A percentile compares a stretch with the other conserved stretches of the same genome.
phyloP scores from a whole-genome alignment of 768 basidiomycete genomes.

The Hirschioporus abietinus region DNA sequence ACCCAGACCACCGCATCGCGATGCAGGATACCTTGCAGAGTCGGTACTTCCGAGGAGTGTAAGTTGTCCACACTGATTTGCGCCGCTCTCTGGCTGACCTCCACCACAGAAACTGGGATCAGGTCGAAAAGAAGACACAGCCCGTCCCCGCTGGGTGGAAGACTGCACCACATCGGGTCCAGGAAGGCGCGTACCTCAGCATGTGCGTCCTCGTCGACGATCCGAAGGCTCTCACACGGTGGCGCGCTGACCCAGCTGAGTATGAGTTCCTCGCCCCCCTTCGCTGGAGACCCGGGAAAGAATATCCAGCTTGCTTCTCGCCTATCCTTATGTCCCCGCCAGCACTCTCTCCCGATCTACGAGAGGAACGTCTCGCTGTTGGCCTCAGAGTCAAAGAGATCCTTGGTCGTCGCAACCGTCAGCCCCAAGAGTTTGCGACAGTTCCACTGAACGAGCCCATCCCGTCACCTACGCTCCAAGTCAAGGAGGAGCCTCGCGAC shows the following conservation, averaged over 20 bases:
- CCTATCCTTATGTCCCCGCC: background rate
- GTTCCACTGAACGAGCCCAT: background rate
- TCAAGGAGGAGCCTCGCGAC: background rate
- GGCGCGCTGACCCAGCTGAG: background rate
- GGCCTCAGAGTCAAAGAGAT: background rate
- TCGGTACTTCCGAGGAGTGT: background rate
- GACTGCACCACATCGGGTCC: background rate
- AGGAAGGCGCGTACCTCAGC: background rate
- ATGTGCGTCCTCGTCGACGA: background rate
- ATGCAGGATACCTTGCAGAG: background rate
- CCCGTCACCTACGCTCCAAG: no score
- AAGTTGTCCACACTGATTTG: background rate
- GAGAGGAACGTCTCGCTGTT: background rate
- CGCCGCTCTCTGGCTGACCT: background rate
- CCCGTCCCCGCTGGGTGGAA: background rate
- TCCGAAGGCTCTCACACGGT: background rate
- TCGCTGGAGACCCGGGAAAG: background rate
- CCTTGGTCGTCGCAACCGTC: background rate
- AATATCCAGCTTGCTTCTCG: background rate
- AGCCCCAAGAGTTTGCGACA: background rate
- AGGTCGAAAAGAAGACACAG: background rate
- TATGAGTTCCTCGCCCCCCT: background rate
- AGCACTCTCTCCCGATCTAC: background rate
- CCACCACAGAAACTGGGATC: background rate
- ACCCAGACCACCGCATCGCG: background rate